These are phyloP conservation scores for Chaetothyriales sp. DNA, from an alignment of 2,329 filamentous ascomycete genomes.

Conservation along the genomic window DNA sequence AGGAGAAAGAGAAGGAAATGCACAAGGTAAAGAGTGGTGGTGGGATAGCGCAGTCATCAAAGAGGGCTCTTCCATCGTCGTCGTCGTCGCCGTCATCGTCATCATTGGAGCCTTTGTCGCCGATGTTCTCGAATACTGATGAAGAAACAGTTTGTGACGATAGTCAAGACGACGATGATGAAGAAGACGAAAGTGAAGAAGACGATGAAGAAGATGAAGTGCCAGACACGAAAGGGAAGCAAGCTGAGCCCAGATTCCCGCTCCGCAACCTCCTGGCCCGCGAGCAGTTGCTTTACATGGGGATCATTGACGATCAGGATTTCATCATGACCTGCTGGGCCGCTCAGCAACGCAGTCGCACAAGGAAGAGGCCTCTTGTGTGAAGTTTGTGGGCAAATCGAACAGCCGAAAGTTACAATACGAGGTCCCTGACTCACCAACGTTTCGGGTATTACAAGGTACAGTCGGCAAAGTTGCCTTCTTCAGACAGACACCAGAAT, in stretches of 20 bases:
- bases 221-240: no score
- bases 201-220: no score
- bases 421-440: no score
- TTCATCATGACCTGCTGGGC: constrained; percentile 2
- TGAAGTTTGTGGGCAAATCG: no score
- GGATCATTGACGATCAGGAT: background rate
- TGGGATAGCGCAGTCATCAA: no score
- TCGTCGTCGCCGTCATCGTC: constrained; percentile 1
- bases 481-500: background rate
- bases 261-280: background rate
- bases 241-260: background rate
- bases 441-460: no score
- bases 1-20: background rate
- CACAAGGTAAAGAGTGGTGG: no score
- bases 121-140: background rate
- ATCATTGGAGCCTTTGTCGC: background rate
- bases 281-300: background rate
- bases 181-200: background rate
- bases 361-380: background rate
- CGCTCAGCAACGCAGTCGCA: background rate
- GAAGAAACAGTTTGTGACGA: no score
- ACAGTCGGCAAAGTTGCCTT: background rate
- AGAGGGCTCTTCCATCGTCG: background rate
- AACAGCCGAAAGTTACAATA: no score
- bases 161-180: constrained; percentile 2